Conservation (phyloP, 768 basidiomycete genomes). For the Trametes cingulata region DNA sequence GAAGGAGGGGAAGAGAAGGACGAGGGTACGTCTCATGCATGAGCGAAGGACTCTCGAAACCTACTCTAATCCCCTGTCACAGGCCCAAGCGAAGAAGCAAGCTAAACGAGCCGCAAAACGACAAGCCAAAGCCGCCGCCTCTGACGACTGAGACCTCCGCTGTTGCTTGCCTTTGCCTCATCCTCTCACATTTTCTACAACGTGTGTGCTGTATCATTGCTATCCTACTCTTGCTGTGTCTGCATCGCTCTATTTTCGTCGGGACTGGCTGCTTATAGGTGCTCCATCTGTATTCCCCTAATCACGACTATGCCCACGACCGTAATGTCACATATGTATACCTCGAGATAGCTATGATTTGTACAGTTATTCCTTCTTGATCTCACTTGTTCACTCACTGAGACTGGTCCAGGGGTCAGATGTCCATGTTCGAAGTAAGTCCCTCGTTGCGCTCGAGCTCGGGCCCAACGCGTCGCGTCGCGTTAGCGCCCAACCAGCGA, state of each 20-base stretch:
- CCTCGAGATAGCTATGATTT: constrained; percentile 4
- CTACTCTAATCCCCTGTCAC: neutral
- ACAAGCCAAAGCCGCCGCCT: constrained; percentile 15
- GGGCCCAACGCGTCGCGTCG: too few relatives aligned
- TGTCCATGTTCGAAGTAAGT: too few relatives aligned
- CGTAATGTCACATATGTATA: constrained; percentile 7
- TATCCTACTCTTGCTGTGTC: constrained; percentile 21
- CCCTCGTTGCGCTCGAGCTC: too few relatives aligned
- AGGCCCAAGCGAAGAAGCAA: constrained; percentile 35
- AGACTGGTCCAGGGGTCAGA: too few relatives aligned
- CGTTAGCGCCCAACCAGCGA: too few relatives aligned
- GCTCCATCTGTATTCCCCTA: constrained; percentile 8
- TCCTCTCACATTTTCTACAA: neutral
- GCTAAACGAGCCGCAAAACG: constrained; percentile 24
- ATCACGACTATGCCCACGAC: constrained; percentile 5
- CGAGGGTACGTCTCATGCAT: constrained; percentile 30
- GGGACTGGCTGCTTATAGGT: constrained; percentile 13
- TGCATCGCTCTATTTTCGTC: constrained; percentile 21
- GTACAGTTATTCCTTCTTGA: neutral
- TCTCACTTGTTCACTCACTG: too few relatives aligned
- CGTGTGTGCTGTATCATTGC: constrained; percentile 21
- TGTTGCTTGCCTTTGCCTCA: neutral
- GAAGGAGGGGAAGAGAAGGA: constrained; percentile 32
- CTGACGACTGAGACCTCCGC: constrained; percentile 13
- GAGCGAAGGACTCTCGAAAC: neutral